A percentile compares a stretch with the other conserved stretches of the same genome.
Evolutionary conservation across 768 basidiomycete species (phyloP).

Genomic region (Dioszegia aurantiaca): DNA sequence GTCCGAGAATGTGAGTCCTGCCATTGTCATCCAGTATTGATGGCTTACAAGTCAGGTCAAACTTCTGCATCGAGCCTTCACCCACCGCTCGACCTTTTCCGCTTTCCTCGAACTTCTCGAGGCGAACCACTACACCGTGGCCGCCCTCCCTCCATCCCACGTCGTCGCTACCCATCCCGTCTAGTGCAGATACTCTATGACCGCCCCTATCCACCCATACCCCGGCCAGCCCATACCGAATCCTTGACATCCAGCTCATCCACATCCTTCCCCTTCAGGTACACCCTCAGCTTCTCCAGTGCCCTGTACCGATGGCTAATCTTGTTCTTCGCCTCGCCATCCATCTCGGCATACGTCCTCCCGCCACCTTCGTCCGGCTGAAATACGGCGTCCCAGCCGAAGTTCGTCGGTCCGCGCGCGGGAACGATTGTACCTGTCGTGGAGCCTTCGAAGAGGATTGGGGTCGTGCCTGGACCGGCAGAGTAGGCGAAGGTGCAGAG

Average conservation of each 20-base stretch:
- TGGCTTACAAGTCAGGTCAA: constrained; percentile 10
- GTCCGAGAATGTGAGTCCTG: constrained; percentile 22
- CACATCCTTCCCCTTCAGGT: constrained; percentile 33
- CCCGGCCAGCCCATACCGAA: constrained; percentile 4
- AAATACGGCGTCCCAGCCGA: constrained; percentile 91
- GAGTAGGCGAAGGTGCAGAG: constrained; percentile 96
- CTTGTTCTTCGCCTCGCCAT: constrained; percentile 61
- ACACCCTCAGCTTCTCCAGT: constrained; percentile 62
- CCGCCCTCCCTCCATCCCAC: not conserved
- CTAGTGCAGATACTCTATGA: not conserved
- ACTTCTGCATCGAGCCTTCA: constrained; percentile 16
- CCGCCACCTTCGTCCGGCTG: constrained; percentile 67
- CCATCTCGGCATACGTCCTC: constrained; percentile 79
- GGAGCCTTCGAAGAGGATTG: constrained; percentile 77
- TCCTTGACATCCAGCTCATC: constrained; percentile 20
- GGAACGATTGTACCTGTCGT: constrained; percentile 88
- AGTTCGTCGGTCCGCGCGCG: constrained; percentile 69
- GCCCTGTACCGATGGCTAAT: constrained; percentile 69
- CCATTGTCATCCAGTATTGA: not conserved
- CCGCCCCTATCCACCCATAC: constrained; percentile 4
- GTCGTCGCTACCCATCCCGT: not conserved
- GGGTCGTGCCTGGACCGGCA: constrained; percentile 70
- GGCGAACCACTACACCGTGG: constrained; percentile 5
- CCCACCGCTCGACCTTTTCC: constrained; percentile 12
- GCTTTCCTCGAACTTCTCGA: constrained; percentile 14